Conservation (phyloP, 257 asterid species). For the Solanum tarijense region DNA sequence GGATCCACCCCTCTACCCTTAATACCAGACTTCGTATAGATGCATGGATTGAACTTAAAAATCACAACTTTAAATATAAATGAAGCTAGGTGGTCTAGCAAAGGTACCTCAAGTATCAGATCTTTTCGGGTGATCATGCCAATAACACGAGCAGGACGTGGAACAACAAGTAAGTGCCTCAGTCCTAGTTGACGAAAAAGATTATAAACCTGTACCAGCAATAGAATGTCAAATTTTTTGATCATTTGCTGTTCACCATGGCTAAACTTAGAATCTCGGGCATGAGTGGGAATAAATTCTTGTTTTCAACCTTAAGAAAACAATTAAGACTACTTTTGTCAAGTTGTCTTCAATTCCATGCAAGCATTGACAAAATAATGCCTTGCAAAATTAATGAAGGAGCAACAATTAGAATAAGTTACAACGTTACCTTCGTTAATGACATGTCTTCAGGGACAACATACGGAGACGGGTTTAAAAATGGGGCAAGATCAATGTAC, state of each 20-base stretch:
- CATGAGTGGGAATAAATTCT: not conserved
- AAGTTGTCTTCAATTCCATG: not conserved
- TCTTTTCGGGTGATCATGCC: slow-evolving; percentile 92
- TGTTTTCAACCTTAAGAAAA: not conserved
- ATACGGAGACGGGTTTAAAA: slow-evolving; percentile 87
- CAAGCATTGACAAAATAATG: not conserved
- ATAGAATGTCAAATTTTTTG: not conserved
- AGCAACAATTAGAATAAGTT: not conserved
- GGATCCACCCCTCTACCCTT: not conserved
- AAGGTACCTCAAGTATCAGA: slow-evolving; percentile 79
- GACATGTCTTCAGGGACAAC: slow-evolving; percentile 98
- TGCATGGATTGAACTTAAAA: not conserved
- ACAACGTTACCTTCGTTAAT: slow-evolving; percentile 61
- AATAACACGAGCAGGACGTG: slow-evolving; percentile 92
- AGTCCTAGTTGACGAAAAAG: slow-evolving; percentile 94
- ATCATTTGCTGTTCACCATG: not conserved
- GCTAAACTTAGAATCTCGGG: not conserved
- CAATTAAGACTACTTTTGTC: not conserved
- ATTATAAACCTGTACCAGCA: slow-evolving; percentile 73
- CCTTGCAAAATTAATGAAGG: not conserved
- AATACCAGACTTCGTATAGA: not conserved
- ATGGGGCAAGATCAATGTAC: slow-evolving; percentile 94
- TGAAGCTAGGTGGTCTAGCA: not conserved
- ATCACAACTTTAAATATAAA: not conserved
- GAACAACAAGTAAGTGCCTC: slow-evolving; percentile 87